Percentiles rank a stretch among this genome's conserved stretches.
phyloP scores from a whole-genome alignment of 805 yeast species.

The Sugiyamaella qingdaonensis region DNA sequence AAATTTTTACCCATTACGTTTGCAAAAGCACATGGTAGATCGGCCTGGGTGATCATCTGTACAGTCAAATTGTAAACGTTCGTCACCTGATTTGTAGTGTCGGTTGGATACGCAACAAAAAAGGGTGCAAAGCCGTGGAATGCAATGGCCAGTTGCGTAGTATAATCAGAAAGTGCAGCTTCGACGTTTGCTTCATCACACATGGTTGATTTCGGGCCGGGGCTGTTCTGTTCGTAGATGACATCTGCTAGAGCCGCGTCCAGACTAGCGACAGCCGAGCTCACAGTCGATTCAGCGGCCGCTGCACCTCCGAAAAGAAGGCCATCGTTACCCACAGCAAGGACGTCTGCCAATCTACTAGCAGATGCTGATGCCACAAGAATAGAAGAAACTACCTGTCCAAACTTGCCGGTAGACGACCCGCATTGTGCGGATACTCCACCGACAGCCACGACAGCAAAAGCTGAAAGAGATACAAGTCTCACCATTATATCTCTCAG shows the following conservation, averaged over 20 bases:
- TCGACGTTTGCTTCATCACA: neutral
- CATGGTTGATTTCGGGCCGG: neutral
- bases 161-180: neutral
- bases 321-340: neutral
- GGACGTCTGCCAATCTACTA: neutral
- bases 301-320: neutral
- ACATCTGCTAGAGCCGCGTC: neutral
- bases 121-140: neutral
- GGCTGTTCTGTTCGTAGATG: neutral
- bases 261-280: neutral
- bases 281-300: neutral
- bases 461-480: neutral
- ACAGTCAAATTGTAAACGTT: neutral
- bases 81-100: neutral
- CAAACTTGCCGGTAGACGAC: constrained; percentile 7
- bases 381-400: neutral
- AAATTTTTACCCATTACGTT: neutral
- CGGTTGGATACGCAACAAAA: neutral
- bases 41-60: neutral
- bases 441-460: neutral
- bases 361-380: constrained; percentile 1
- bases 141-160: neutral
- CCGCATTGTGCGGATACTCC: neutral
- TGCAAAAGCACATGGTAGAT: neutral
- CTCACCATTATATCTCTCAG: too few species aligned